Conservation (phyloP, 805 yeast species). For the Brettanomyces bruxellensis region DNA sequence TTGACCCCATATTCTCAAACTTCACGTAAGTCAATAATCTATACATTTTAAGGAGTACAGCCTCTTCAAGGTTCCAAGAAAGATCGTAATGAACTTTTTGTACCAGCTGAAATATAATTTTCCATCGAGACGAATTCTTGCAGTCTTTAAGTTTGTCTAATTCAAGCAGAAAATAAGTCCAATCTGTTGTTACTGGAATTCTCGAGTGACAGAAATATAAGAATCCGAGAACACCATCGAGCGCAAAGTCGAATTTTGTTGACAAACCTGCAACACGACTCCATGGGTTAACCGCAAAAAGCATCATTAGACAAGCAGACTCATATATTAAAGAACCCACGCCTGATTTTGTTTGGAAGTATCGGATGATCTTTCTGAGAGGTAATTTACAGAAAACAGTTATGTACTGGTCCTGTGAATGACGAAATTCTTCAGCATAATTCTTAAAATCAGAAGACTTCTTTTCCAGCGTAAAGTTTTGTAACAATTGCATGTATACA, state of each 20-base stretch:
- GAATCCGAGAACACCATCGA: constrained; percentile 13
- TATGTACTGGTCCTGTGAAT: constrained; percentile 10
- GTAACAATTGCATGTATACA: constrained; percentile 10
- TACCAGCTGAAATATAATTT: constrained; percentile 11
- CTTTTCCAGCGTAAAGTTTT: constrained; percentile 7
- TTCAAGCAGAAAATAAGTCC: constrained; percentile 22
- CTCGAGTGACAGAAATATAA: constrained; percentile 19
- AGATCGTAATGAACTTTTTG: constrained; percentile 16
- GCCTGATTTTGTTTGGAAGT: constrained; percentile 6
- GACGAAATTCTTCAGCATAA: constrained; percentile 1
- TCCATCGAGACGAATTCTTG: constrained; percentile 6
- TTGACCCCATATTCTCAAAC: constrained; percentile 20
- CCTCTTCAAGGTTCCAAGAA: constrained; percentile 23
- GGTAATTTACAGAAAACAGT: constrained; percentile 12
- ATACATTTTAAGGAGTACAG: constrained; percentile 20
- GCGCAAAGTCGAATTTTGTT: constrained; percentile 5
- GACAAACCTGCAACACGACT: constrained; percentile 11
- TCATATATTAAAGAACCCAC: constrained; percentile 12
- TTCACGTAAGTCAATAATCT: constrained; percentile 16
- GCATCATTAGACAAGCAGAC: constrained; percentile 14
- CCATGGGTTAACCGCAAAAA: constrained; percentile 19
- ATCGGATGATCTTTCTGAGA: constrained; percentile 7
- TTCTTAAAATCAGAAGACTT: constrained; percentile 2
- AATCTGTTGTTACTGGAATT: constrained; percentile 17
- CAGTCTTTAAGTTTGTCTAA: constrained; percentile 7